Conservation (phyloP, 2,329 filamentous ascomycete genomes). For the Fusarium sp. region DNA sequence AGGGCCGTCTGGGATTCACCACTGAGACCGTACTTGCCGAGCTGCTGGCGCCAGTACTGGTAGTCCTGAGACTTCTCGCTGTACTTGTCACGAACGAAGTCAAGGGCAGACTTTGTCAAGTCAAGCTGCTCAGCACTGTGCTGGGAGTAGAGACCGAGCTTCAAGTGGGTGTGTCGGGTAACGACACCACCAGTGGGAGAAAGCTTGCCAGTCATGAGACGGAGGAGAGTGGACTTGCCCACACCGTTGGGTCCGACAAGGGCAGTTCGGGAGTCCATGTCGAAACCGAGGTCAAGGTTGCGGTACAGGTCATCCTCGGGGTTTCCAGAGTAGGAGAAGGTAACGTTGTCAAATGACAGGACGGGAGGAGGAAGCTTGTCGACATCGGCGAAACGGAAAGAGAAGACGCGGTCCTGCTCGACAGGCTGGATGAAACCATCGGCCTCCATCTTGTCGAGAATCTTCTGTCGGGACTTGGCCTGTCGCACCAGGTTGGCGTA, state of each 20-base stretch:
- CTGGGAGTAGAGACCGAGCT: conserved; percentile 97
- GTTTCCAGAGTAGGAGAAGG: conserved; percentile 96
- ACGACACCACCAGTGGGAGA: conserved; percentile 85
- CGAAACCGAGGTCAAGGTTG: conserved; percentile 96
- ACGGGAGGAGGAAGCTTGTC: conserved; percentile 99
- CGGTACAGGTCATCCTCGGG: conserved; percentile 93
- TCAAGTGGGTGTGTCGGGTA: conserved; percentile 95
- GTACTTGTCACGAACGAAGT: conserved; percentile 98
- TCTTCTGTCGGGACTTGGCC: conserved; percentile 99
- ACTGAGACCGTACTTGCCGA: conserved; percentile 91
- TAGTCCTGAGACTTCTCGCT: conserved; percentile 90
- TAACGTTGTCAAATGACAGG: conserved; percentile 95
- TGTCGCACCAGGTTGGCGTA: conserved; percentile 99
- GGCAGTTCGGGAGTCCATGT: conserved; percentile 98
- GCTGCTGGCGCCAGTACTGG: conserved; percentile 99
- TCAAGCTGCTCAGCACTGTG: conserved; percentile 99
- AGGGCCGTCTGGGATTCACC: conserved; percentile 95
- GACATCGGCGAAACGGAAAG: conserved; percentile 97
- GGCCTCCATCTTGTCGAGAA: conserved; percentile 99
- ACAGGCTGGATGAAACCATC: conserved; percentile 98
- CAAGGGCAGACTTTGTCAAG: conserved; percentile 95
- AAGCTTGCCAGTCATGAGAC: conserved; percentile 96
- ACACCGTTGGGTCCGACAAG: conserved; percentile 99
- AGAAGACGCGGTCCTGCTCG: conserved; percentile 86
- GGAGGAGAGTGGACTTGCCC: conserved; percentile 95